Evolutionary conservation across 108 stramenopile species (phyloP).

Genomic region (Pelagomonas calceolata): DNA sequence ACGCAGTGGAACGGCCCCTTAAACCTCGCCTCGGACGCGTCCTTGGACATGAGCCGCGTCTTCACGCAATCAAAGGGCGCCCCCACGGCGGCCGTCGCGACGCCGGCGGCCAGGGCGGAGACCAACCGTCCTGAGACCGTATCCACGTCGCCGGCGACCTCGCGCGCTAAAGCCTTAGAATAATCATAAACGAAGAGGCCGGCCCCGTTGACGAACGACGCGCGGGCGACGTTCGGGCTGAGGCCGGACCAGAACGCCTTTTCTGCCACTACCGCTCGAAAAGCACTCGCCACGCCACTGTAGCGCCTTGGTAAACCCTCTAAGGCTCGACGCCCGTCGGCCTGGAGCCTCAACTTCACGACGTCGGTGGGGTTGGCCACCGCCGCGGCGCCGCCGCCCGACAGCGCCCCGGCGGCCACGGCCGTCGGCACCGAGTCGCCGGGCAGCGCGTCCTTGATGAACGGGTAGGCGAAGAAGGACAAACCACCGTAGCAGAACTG

Average conservation of each 20-base stretch:
- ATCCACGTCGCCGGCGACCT: neutral
- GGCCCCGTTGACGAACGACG: conserved; percentile 4
- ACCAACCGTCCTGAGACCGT: neutral
- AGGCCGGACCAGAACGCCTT: neutral
- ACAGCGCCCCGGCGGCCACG: neutral
- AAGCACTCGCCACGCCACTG: neutral
- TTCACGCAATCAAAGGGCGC: conserved; percentile 13
- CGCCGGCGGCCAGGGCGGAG: neutral
- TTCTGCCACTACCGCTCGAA: neutral
- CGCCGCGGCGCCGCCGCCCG: conserved; percentile 12
- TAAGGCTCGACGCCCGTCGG: conserved; percentile 3
- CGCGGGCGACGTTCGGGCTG: neutral
- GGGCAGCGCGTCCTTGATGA: neutral
- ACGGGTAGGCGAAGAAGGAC: conserved; percentile 12
- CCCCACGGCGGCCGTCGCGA: conserved; percentile 1
- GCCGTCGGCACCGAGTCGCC: neutral
- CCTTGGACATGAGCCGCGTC: conserved; percentile 7
- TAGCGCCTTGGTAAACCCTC: neutral
- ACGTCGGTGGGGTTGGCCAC: conserved; percentile 18
- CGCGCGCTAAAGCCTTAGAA: neutral
- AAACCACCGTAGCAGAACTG: conserved; percentile 13
- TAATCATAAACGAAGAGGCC: conserved; percentile 4
- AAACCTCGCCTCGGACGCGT: neutral
- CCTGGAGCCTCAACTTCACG: conserved; percentile 13
- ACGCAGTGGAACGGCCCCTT: conserved; percentile 12